A percentile compares a stretch with the other conserved stretches of the same genome.
Evolutionary conservation across 2,329 filamentous ascomycete genomes (phyloP).

Genomic region (Cladorrhinum sp.): DNA sequence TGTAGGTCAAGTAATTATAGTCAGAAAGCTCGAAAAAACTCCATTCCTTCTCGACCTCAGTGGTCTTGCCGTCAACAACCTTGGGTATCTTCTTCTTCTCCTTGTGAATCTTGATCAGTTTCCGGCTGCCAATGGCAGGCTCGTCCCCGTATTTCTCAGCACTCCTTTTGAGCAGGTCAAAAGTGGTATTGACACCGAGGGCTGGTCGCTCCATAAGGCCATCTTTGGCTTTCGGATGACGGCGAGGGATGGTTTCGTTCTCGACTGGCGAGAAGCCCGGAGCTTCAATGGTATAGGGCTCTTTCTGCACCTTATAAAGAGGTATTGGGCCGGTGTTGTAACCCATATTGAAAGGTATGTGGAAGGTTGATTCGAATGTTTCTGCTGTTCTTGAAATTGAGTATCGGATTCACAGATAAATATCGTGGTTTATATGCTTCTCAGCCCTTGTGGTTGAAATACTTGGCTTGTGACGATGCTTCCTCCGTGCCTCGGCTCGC

Average conservation of each 20-base stretch:
- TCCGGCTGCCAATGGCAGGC: conserved; percentile 67
- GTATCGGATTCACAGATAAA: background rate
- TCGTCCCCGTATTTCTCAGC: conserved; percentile 61
- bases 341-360: conserved; percentile 30
- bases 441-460: background rate
- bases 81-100: conserved; percentile 91
- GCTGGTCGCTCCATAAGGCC: conserved; percentile 63
- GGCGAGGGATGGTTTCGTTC: conserved; percentile 81
- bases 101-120: conserved; percentile 71
- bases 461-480: background rate
- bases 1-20: conserved; percentile 74
- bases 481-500: background rate
- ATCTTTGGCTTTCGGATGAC: conserved; percentile 69
- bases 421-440: background rate
- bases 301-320: conserved; percentile 60
- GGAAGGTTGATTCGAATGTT: background rate
- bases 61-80: conserved; percentile 74
- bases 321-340: conserved; percentile 46
- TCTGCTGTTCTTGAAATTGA: background rate
- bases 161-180: conserved; percentile 71
- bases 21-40: conserved; percentile 79
- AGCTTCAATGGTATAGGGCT: conserved; percentile 72
- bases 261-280: conserved; percentile 64
- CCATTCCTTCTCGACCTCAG: conserved; percentile 87
- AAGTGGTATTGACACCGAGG: conserved; percentile 71